Base-by-base conservation (phyloP, 192 early-diverging fungal species). In the Entomortierella parvispora region DNA sequence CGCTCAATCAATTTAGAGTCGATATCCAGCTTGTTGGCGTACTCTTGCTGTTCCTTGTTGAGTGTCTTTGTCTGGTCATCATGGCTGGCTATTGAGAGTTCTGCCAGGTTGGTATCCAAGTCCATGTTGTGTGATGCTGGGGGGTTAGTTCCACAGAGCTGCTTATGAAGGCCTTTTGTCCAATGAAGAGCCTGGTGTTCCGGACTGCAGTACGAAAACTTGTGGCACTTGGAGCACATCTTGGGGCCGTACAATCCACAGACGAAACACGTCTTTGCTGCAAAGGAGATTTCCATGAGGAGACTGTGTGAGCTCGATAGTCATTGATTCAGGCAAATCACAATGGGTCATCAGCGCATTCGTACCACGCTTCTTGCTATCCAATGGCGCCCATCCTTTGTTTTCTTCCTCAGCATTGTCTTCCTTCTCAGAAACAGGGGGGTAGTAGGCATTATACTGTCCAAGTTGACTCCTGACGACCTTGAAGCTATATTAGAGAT, bases 171-270 rank as follows among this genome's bases (percentile, higher is more conserved):
- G 2, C 93, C 93, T 15, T 79, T 68, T 12, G 79, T 91, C 96
- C 96, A 99, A 81, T 97, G 91, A 0, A 86, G 61, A 14, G 90
- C 59, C 83, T 98, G 96, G 80, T 98, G 96, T 9, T 88, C 87
- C 47, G 88, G 89, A 22, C 87, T 90, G 81, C 97, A 98, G 82
- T 99, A 99, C 31, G 67, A 70, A 11, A 82, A 85, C 17, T 33
- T 47, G 33, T 90, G 83, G 64, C 97, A 99, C 58, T 86, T 85
- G 56, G 89, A 87, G 80, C 97, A 99, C 15, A 72, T 74, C 70
- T 94, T 94, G 42, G 81, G 81, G 33, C 89, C 94, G n/a, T 71
- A 59, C 51, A 91, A 62, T 25, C 91, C 91, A 62, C 94, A 95
- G 10, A 95, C 87, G 14, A 81, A 82, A 63, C 94, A 95, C 32